Percentiles rank a stretch among this genome's conserved stretches.
Conservation (phyloP, 2,329 filamentous ascomycete species). For the Chlorencoelia australis region DNA sequence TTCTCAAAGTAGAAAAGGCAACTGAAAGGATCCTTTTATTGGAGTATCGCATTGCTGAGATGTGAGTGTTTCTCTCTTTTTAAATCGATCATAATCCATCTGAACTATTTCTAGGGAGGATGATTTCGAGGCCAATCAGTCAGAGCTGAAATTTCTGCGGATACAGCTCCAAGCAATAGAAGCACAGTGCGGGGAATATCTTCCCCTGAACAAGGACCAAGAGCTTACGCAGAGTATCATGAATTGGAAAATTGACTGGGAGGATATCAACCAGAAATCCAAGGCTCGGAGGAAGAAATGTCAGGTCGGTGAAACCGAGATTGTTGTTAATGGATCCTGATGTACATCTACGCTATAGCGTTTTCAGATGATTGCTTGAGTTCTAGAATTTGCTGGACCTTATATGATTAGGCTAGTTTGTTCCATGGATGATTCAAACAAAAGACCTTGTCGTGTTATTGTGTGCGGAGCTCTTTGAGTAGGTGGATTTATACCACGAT, state of each 20-base stretch:
- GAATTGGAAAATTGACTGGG: slow-evolving; percentile 53
- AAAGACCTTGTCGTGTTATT: too few species aligned
- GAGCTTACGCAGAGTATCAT: slow-evolving; percentile 49
- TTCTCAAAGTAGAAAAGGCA: slow-evolving; percentile 46
- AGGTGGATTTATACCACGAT: too few species aligned
- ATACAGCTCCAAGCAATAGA: slow-evolving; percentile 54
- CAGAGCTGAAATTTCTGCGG: slow-evolving; percentile 50
- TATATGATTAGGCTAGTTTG: too few species aligned
- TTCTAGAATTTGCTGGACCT: too few species aligned
- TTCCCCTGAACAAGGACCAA: slow-evolving; percentile 40
- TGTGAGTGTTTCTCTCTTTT: slow-evolving; percentile 33
- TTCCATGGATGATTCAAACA: too few species aligned
- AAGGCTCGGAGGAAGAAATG: slow-evolving; percentile 19
- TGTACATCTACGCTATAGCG: too few species aligned
- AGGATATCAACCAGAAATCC: slow-evolving; percentile 35
- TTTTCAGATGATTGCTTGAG: too few species aligned
- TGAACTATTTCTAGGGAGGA: slow-evolving; percentile 37
- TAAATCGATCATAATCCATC: not conserved
- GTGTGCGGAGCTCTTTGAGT: too few species aligned
- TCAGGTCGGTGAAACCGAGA: too few species aligned
- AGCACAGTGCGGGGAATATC: slow-evolving; percentile 41
- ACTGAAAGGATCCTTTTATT: slow-evolving; percentile 49
- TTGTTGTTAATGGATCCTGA: too few species aligned
- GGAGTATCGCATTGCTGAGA: slow-evolving; percentile 45
- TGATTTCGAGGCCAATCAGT: slow-evolving; percentile 45